Evolutionary conservation across 805 yeast species (phyloP).

Genomic region (Candida patagonica): DNA sequence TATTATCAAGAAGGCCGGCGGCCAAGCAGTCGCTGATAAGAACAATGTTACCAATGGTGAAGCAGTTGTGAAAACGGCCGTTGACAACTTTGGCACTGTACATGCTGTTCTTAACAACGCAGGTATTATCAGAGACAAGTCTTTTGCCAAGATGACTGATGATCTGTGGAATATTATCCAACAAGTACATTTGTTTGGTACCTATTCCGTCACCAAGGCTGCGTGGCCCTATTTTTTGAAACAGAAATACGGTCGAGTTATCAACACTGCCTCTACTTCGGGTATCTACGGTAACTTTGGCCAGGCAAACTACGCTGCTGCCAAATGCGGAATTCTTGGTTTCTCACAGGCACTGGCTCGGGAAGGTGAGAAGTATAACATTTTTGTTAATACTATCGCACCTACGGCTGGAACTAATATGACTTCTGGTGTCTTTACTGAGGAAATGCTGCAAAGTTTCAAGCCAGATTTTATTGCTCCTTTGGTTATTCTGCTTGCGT

Average conservation of each 20-base stretch:
- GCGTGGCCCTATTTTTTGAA: slow-evolving; percentile 87
- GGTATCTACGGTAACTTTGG: slow-evolving; percentile 98
- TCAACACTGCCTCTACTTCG: slow-evolving; percentile 89
- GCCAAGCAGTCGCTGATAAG: slow-evolving; percentile 72
- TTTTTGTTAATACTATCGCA: slow-evolving; percentile 75
- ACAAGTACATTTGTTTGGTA: slow-evolving; percentile 74
- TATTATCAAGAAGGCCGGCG: slow-evolving; percentile 65
- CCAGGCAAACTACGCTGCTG: slow-evolving; percentile 92
- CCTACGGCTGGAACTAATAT: slow-evolving; percentile 98
- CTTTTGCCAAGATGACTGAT: slow-evolving; percentile 76
- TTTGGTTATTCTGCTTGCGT: slow-evolving; percentile 65
- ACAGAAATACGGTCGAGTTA: slow-evolving; percentile 71
- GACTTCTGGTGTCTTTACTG: slow-evolving; percentile 81
- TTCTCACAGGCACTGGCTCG: slow-evolving; percentile 78
- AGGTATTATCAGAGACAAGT: slow-evolving; percentile 84
- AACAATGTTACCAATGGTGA: slow-evolving; percentile 79
- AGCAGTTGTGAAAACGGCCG: slow-evolving; percentile 66
- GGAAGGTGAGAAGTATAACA: slow-evolving; percentile 77
- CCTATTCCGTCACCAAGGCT: slow-evolving; percentile 71
- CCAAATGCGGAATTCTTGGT: slow-evolving; percentile 83
- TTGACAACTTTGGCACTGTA: slow-evolving; percentile 68
- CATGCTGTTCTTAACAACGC: slow-evolving; percentile 89
- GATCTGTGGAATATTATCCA: slow-evolving; percentile 75
- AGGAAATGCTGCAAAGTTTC: slow-evolving; percentile 71
- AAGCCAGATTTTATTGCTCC: slow-evolving; percentile 91